Evolutionary conservation across 306 rosid genomes (phyloP).

Genomic region (Inga oerstediana): DNA sequence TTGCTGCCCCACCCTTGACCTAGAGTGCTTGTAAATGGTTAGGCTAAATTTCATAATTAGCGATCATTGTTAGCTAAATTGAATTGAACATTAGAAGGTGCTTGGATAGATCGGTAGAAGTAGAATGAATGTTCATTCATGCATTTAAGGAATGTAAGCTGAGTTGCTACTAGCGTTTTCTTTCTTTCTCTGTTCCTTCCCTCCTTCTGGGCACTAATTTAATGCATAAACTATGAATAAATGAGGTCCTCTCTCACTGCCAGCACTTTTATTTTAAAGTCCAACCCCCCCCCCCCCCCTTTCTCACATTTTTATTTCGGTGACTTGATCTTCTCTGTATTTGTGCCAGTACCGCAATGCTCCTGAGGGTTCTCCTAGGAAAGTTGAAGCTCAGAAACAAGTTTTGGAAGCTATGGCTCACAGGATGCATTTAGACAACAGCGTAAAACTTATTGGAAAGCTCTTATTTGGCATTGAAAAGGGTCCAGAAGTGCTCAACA

Average conservation of each 20-base stretch:
- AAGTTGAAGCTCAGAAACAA: slow-evolving; percentile 76
- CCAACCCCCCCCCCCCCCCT: neutral
- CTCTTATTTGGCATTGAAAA: slow-evolving; percentile 81
- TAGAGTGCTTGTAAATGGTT: slow-evolving; percentile 5
- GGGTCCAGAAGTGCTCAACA: slow-evolving; percentile 65
- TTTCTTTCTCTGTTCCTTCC: neutral
- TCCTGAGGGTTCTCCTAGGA: slow-evolving; percentile 78
- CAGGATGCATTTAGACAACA: slow-evolving; percentile 80
- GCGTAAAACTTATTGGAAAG: slow-evolving; percentile 71
- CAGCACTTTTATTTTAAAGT: neutral
- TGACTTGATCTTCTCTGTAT: slow-evolving; percentile 29
- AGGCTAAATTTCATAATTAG: slow-evolving; percentile 17
- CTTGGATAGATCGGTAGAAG: neutral
- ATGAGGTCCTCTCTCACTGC: neutral
- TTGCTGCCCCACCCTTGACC: neutral
- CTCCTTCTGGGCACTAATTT: slow-evolving; percentile 6
- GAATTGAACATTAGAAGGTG: slow-evolving; percentile 8
- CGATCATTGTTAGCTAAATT: neutral
- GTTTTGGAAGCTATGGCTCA: slow-evolving; percentile 88
- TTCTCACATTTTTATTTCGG: slow-evolving; percentile 6
- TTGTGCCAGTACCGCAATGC: slow-evolving; percentile 76
- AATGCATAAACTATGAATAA: slow-evolving; percentile 14
- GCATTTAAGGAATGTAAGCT: neutral
- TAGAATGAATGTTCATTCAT: slow-evolving; percentile 24
- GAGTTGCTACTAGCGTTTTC: neutral